A percentile compares a stretch with the other conserved stretches of the same genome.
Conservation (phyloP, 2,329 filamentous ascomycete genomes). For the Colletotrichum spaethianum region DNA sequence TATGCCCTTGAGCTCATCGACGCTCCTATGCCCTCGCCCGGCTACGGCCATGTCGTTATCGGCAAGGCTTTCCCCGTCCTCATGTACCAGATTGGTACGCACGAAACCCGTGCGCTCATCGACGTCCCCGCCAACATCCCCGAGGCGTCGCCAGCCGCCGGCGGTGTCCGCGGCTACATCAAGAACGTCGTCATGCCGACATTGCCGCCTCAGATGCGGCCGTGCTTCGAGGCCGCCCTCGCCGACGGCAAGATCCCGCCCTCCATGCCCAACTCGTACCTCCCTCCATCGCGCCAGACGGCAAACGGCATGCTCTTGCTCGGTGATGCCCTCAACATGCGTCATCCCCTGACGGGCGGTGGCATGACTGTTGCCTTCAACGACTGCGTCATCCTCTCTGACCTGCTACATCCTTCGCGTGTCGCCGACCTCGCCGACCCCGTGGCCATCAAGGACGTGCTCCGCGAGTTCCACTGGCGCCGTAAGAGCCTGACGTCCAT, state of each 20-base stretch:
- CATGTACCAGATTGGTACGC: constrained; percentile 96
- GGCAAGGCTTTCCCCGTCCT: constrained; percentile 83
- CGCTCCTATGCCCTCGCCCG: constrained; percentile 79
- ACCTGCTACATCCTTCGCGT: constrained; percentile 77
- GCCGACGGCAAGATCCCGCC: constrained; percentile 81
- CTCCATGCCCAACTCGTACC: constrained; percentile 96
- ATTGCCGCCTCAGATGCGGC: constrained; percentile 79
- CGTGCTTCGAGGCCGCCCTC: constrained; percentile 82
- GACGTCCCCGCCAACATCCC: constrained; percentile 87
- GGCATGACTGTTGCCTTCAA: constrained; percentile 99
- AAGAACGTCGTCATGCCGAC: constrained; percentile 83
- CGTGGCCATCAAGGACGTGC: constrained; percentile 74
- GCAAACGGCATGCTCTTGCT: constrained; percentile 80
- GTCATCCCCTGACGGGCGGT: constrained; percentile 96
- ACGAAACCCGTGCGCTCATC: constrained; percentile 91
- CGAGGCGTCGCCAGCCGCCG: constrained; percentile 79
- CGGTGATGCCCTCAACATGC: constrained; percentile 98
- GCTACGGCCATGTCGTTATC: constrained; percentile 91
- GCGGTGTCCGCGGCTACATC: constrained; percentile 90
- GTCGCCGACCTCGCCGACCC: constrained; percentile 81
- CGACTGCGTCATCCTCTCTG: constrained; percentile 84
- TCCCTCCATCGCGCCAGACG: constrained; percentile 79
- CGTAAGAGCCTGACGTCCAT: constrained; percentile 87
- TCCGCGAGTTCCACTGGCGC: constrained; percentile 87
- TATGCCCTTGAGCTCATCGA: constrained; percentile 95